These are phyloP conservation scores for Pseudocercospora cruenta DNA, from an alignment of 2,329 filamentous ascomycete genomes.

Conservation along the genomic window DNA sequence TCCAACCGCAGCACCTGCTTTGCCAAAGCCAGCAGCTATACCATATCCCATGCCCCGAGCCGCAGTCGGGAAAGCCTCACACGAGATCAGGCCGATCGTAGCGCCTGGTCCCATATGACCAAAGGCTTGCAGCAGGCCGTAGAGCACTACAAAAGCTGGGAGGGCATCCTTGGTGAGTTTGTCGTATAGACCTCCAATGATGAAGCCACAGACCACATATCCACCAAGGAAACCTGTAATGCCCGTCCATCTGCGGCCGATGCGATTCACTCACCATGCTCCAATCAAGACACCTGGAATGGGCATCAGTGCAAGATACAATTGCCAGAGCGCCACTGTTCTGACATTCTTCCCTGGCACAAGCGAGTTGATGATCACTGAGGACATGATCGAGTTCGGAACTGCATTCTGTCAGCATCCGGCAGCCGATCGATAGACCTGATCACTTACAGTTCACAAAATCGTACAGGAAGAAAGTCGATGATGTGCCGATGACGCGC, in stretches of 20 bases:
- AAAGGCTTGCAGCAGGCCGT: conserved; percentile 55
- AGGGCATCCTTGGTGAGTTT: conserved; percentile 50
- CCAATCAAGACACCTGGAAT: conserved; percentile 57
- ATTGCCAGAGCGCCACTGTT: conserved; percentile 54
- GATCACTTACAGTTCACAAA: conserved; percentile 53
- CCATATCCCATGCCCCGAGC: conserved; percentile 57
- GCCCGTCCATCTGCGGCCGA: conserved; percentile 56
- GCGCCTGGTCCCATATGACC: conserved; percentile 57
- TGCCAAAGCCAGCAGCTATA: conserved; percentile 56
- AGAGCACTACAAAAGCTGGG: conserved; percentile 57
- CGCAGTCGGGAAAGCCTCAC: conserved; percentile 57
- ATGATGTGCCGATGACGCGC: conserved; percentile 25
- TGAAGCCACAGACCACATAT: conserved; percentile 57
- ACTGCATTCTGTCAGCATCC: conserved; percentile 43
- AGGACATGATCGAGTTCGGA: conserved; percentile 54
- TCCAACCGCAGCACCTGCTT: conserved; percentile 56
- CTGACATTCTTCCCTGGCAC: conserved; percentile 43
- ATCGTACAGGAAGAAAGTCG: conserved; percentile 42
- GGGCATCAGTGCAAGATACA: conserved; percentile 50
- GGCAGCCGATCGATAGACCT: conserved; percentile 43
- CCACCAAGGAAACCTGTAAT: conserved; percentile 54
- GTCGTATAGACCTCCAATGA: conserved; percentile 55
- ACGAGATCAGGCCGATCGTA: conserved; percentile 56
- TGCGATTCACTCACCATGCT: conserved; percentile 51
- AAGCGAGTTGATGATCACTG: conserved; percentile 44